A percentile compares a stretch with the other conserved stretches of the same genome.
Conservation (phyloP, 2,329 filamentous ascomycete species). For the Sporothrix variecibatus region DNA sequence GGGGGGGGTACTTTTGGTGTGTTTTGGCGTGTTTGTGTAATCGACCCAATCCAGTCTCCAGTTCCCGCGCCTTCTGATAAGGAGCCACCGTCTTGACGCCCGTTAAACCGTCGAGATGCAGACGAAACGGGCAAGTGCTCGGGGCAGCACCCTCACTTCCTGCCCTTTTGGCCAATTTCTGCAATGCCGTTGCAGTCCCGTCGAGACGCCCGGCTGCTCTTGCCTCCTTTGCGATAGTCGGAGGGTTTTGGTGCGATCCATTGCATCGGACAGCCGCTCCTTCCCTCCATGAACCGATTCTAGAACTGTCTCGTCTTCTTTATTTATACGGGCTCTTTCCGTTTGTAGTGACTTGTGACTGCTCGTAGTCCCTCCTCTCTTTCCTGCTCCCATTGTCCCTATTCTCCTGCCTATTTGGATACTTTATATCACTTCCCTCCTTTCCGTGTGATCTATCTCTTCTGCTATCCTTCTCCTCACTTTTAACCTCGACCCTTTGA, state of each 20-base stretch:
- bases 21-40: neutral
- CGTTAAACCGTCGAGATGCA: slow-evolving; percentile 1
- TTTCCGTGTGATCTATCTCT: neutral
- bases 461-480: neutral
- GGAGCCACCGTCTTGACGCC: neutral
- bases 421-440: neutral
- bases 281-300: neutral
- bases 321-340: slow-evolving; percentile 17
- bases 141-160: neutral
- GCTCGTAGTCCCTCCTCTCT: neutral
- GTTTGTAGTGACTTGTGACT: neutral
- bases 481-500: neutral
- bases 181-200: neutral
- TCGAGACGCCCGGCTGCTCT: neutral
- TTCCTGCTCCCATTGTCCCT: neutral
- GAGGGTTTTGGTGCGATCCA: slow-evolving; percentile 30
- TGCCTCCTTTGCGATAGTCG: slow-evolving; percentile 35
- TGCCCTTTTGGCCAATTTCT: no score
- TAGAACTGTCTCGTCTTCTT: slow-evolving; percentile 23
- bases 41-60: neutral
- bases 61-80: slow-evolving; percentile 1
- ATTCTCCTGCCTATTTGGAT: neutral
- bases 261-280: neutral
- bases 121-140: slow-evolving; percentile 9
- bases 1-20: neutral